phyloP scores from a whole-genome alignment of 768 basidiomycete species.

The Peribolospora kevripleyi region DNA sequence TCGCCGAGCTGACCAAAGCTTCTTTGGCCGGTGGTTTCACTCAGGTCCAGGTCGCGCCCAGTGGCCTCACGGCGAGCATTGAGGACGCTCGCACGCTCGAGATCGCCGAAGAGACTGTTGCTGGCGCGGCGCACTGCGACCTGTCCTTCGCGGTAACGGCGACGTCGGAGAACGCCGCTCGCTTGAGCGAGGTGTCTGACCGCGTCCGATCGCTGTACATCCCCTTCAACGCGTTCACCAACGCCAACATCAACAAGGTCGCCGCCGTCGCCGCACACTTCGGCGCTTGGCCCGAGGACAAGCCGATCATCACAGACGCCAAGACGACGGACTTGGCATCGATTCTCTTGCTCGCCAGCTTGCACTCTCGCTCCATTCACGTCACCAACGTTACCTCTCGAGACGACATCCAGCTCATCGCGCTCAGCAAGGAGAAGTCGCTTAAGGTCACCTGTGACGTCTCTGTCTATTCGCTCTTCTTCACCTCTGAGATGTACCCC shows the following conservation, averaged over 20 bases:
- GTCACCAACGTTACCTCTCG: slow-evolving; percentile 65
- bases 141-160: slow-evolving; percentile 63
- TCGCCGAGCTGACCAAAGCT: slow-evolving; percentile 46
- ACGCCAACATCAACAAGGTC: slow-evolving; percentile 26
- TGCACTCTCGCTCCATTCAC: slow-evolving; percentile 70
- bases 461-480: slow-evolving; percentile 74
- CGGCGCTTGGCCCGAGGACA: slow-evolving; percentile 65
- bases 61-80: slow-evolving; percentile 37
- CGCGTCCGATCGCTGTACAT: slow-evolving; percentile 74
- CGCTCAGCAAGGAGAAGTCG: slow-evolving; percentile 76
- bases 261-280: slow-evolving; percentile 66
- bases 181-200: slow-evolving; percentile 25
- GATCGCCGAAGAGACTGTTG: slow-evolving; percentile 38
- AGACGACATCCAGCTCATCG: slow-evolving; percentile 73
- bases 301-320: slow-evolving; percentile 84
- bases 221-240: slow-evolving; percentile 32
- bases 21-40: slow-evolving; percentile 79
- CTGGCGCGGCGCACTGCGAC: slow-evolving; percentile 53
- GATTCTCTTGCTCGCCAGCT: slow-evolving; percentile 71
- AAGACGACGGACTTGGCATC: slow-evolving; percentile 79
- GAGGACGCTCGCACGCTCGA: slow-evolving; percentile 45
- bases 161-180: slow-evolving; percentile 35
- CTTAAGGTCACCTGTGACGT: slow-evolving; percentile 93
- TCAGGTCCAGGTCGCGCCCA: slow-evolving; percentile 50
- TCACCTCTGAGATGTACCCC: slow-evolving; percentile 49